Base-by-base conservation (phyloP, 2,329 filamentous ascomycete species). In the Fusarium sp. region DNA sequence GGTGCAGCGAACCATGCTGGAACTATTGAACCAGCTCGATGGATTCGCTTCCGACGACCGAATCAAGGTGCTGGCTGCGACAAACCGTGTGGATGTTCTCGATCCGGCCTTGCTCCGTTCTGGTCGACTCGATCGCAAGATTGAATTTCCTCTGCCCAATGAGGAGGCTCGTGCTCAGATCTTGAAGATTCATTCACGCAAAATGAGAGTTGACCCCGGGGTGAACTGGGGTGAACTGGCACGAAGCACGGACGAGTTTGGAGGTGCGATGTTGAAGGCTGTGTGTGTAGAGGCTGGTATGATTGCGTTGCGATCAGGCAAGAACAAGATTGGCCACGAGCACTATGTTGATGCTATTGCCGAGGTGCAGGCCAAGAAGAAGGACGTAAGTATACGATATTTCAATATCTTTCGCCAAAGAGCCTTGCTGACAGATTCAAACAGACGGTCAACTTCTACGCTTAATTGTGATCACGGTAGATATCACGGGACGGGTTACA, bases 281-380 rank as follows among this genome's bases (percentile, higher is more conserved):
- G 96, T 99, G 24, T 99, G 96, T 81, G 96, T 99, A 27, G 96
- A 99, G 84, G 96, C 96, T 54, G 96, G 96, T 79, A 99, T 99
- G 96, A 99, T 99, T 83, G 96, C 96, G 29, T 85, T 99, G 78
- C 89, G 96, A 74, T 94, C 91, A 80, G 96, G 96, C 67, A 94
- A 97, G 86, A 94, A 91, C 83, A 98, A 98, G 88, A 96, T 99
- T 78, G 92, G 92, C 65, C 96, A 99, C 80, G 96, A 99, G 85
- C 94, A 99, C 82, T 99, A 98, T 79, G 96, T 99, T 53, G 96
- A 99, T 85, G 96, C 96, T 66, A 98, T 99, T 81, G 89, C 94
- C 40, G 96, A 99, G 83, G 96, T 99, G 75, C 94, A 94, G 81
- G 91, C 92, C 69, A 91, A 97, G 91, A 97, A 97, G 92, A 97